Evolutionary conservation across 257 asterid genomes (phyloP).

Genomic region (Nicotiana noctiflora): DNA sequence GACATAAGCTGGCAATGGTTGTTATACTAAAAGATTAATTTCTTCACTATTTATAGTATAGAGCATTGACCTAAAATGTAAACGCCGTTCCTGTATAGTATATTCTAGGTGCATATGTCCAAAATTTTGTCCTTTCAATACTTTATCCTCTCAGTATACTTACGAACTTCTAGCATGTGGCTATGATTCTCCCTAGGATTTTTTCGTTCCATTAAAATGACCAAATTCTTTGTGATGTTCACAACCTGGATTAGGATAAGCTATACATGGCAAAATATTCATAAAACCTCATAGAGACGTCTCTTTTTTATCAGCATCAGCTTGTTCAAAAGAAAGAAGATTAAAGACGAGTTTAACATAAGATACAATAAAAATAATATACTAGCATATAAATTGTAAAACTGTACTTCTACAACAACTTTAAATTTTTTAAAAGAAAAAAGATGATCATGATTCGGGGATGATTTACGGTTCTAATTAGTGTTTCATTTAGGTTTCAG

Average conservation of each 20-base stretch:
- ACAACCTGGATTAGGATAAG: conserved; percentile 2
- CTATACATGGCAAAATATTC: not conserved
- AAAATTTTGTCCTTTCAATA: conserved; percentile 5
- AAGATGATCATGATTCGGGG: too few species aligned
- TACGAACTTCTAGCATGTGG: conserved; percentile 11
- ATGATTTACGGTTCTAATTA: too few species aligned
- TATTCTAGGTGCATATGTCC: conserved; percentile 10
- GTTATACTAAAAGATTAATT: not conserved
- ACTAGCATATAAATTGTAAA: too few species aligned
- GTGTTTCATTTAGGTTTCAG: too few species aligned
- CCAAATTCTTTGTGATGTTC: not conserved
- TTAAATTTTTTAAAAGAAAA: too few species aligned
- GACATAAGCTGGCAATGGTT: not conserved
- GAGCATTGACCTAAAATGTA: conserved; percentile 3
- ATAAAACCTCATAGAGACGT: not conserved
- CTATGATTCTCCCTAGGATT: not conserved
- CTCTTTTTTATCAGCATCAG: not conserved
- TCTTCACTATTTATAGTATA: not conserved
- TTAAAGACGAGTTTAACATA: not conserved
- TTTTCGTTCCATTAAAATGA: not conserved
- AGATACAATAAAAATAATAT: not conserved
- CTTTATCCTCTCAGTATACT: not conserved
- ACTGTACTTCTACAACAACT: too few species aligned
- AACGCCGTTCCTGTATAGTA: not conserved
- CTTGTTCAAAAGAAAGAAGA: not conserved